phyloP scores from a whole-genome alignment of 306 rosid species.

The Fragaria ananassa region DNA sequence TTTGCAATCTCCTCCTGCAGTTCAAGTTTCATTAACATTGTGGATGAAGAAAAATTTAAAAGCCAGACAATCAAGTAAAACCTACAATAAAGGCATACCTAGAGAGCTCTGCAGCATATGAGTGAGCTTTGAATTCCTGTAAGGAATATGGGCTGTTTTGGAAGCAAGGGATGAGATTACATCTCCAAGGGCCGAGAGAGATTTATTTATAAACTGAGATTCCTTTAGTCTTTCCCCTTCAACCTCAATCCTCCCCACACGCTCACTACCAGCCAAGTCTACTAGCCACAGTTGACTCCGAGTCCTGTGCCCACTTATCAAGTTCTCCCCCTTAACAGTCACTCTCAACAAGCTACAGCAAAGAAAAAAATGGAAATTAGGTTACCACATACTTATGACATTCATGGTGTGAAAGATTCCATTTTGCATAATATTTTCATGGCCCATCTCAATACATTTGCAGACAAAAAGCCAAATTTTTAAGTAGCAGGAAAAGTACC shows the following conservation, averaged over 20 bases:
- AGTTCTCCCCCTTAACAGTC: conserved; percentile 68
- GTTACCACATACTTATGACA: not conserved
- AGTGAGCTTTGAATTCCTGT: conserved; percentile 97
- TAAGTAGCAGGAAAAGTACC: conserved; percentile 40
- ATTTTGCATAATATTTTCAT: not conserved
- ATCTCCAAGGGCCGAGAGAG: conserved; percentile 95
- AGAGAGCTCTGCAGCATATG: conserved; percentile 95
- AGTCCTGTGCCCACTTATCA: conserved; percentile 73
- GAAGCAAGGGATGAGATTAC: conserved; percentile 94
- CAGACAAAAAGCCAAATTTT: not conserved
- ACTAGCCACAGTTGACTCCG: conserved; percentile 96
- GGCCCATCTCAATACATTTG: not conserved
- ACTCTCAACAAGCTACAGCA: conserved; percentile 78
- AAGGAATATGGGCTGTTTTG: conserved; percentile 83
- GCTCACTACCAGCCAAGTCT: conserved; percentile 98
- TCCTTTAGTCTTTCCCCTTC: conserved; percentile 98
- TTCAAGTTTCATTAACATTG: conserved; percentile 28
- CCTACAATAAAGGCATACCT: conserved; percentile 45
- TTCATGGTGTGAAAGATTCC: not conserved
- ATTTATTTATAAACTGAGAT: conserved; percentile 93
- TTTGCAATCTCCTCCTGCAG: conserved; percentile 97
- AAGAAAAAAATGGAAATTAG: conserved; percentile 12
- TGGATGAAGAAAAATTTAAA: not conserved
- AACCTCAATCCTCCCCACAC: conserved; percentile 92
- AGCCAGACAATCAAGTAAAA: conserved; percentile 1